These are phyloP conservation scores for Camillea tinctor DNA, from an alignment of 2,329 filamentous ascomycete genomes.

Conservation along the genomic window DNA sequence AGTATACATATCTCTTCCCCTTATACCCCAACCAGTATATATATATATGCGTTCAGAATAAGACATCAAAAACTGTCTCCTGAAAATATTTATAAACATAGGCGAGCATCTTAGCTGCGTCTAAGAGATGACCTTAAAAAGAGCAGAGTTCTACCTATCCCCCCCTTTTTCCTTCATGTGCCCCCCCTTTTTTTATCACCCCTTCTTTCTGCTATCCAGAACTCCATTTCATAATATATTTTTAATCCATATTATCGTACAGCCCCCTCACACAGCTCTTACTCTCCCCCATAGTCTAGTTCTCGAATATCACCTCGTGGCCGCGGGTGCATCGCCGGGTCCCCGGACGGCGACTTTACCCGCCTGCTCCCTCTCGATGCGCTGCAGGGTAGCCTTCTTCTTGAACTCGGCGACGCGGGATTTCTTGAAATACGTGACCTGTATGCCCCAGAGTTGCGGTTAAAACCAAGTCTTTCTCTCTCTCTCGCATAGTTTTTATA, in stretches of 20 bases:
- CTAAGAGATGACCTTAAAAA: not conserved
- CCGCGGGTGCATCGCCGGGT: not conserved
- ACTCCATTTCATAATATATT: not conserved
- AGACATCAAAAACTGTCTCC: too few species aligned
- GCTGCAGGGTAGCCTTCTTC: conserved; percentile 74
- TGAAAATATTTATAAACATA: not conserved
- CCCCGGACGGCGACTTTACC: conserved; percentile 49
- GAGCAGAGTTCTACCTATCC: not conserved
- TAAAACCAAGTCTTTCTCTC: too few species aligned
- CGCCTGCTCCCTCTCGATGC: conserved; percentile 72
- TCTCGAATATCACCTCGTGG: not conserved
- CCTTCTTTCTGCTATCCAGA: not conserved
- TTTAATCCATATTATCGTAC: not conserved
- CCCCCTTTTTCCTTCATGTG: too few species aligned
- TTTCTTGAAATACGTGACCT: conserved; percentile 98
- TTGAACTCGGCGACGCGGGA: conserved; percentile 89
- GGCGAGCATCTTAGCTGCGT: not conserved
- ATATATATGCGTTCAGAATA: too few species aligned
- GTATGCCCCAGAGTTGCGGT: too few species aligned
- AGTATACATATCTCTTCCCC: too few species aligned
- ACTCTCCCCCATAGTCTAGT: not conserved
- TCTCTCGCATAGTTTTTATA: too few species aligned
- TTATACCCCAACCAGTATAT: too few species aligned
- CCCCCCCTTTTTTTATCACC: too few species aligned
- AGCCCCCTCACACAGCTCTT: not conserved